phyloP scores from a whole-genome alignment of 1,139 yeast species.

The Kodamaea fungicola region DNA sequence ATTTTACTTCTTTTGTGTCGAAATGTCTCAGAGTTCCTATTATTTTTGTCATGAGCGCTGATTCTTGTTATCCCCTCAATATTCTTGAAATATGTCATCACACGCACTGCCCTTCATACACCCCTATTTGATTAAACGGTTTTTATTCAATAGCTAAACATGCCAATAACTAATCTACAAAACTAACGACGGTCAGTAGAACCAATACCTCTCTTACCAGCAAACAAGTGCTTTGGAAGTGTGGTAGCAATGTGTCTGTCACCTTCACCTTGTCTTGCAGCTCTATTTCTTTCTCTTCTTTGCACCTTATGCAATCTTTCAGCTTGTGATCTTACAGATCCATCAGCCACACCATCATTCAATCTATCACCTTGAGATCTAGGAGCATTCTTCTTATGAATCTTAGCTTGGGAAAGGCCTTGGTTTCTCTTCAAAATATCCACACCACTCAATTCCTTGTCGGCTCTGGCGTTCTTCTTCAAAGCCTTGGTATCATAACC shows the following conservation, averaged over 20 bases:
- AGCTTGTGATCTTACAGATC: slow-evolving; percentile 79
- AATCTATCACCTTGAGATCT: slow-evolving; percentile 73
- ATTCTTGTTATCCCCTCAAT: too few species aligned
- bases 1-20: too few species aligned
- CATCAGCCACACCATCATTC: slow-evolving; percentile 82
- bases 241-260: slow-evolving; percentile 87
- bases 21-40: too few species aligned
- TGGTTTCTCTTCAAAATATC: slow-evolving; percentile 65
- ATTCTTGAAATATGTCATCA: too few species aligned
- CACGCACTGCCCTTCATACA: too few species aligned
- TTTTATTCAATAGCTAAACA: too few species aligned
- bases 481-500: slow-evolving; percentile 82
- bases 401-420: slow-evolving; percentile 40
- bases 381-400: slow-evolving; percentile 47
- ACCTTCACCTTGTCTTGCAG: slow-evolving; percentile 92
- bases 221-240: slow-evolving; percentile 88
- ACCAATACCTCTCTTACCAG: slow-evolving; percentile 96
- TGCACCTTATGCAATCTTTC: slow-evolving; percentile 84
- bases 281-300: slow-evolving; percentile 90
- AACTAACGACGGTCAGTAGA: slow-evolving; percentile 68
- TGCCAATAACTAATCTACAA: slow-evolving; percentile 1
- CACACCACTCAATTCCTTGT: slow-evolving; percentile 58
- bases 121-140: too few species aligned
- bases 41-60: too few species aligned
- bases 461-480: slow-evolving; percentile 42